Conservation (phyloP, 1,284 basidiomycete species). For the Cutaneotrichosporon curvatum region DNA sequence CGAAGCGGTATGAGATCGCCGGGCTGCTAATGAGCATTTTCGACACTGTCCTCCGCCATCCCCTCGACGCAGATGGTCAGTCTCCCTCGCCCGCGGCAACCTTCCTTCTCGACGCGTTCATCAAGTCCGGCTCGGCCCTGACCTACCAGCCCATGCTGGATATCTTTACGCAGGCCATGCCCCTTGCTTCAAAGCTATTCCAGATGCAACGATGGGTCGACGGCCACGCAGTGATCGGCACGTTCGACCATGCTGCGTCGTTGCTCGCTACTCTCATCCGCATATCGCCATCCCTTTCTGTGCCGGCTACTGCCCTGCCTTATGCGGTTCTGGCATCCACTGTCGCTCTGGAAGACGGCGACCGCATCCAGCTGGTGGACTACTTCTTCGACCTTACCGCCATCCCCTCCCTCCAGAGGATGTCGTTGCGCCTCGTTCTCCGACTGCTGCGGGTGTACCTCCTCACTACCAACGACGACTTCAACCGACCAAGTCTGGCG, state of each 20-base stretch:
- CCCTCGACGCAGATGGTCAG: slow-evolving; percentile 16
- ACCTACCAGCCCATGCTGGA: slow-evolving; percentile 39
- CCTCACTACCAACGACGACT: slow-evolving; percentile 21
- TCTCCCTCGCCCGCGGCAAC: slow-evolving; percentile 23
- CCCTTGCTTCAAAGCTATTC: slow-evolving; percentile 21
- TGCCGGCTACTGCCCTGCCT: slow-evolving; percentile 23
- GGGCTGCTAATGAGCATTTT: slow-evolving; percentile 25
- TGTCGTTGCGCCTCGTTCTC: slow-evolving; percentile 20
- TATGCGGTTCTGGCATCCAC: slow-evolving; percentile 23
- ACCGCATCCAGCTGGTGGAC: slow-evolving; percentile 33
- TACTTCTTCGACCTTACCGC: slow-evolving; percentile 28
- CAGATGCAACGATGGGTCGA: slow-evolving; percentile 22
- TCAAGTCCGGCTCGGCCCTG: slow-evolving; percentile 28
- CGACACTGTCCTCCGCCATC: slow-evolving; percentile 28
- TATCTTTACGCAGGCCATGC: slow-evolving; percentile 26
- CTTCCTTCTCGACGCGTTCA: slow-evolving; percentile 30
- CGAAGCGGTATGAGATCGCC: slow-evolving; percentile 30
- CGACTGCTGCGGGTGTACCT: slow-evolving; percentile 30
- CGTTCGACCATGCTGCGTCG: slow-evolving; percentile 24
- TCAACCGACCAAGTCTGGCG: slow-evolving; percentile 30
- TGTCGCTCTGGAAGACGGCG: slow-evolving; percentile 12
- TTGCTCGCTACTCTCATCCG: slow-evolving; percentile 30
- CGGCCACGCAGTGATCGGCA: slow-evolving; percentile 23
- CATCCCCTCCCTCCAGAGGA: slow-evolving; percentile 17
- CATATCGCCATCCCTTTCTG: slow-evolving; percentile 17